These are phyloP conservation scores for Oryza rufipogon DNA, from an alignment of 176 grass and related monocot genomes.

Conservation along the genomic window DNA sequence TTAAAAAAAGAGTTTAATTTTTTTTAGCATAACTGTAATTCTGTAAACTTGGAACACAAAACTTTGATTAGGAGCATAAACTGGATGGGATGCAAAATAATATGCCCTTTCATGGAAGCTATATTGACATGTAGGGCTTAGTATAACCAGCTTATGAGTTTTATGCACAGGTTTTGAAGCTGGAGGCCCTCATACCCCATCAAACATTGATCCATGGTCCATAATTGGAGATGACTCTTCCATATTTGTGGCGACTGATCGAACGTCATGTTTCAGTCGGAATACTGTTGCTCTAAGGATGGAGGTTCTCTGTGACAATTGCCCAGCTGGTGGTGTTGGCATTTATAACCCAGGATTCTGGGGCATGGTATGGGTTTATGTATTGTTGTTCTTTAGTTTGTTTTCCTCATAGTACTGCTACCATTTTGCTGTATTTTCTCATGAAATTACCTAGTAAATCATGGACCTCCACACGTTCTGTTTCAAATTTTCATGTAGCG, in stretches of 20 bases:
- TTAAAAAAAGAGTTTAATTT: too few species aligned
- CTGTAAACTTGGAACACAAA: neutral
- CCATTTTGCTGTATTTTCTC: neutral
- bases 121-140: neutral
- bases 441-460: constrained; percentile 10
- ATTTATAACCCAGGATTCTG: constrained; percentile 95
- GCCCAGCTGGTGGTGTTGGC: constrained; percentile 77
- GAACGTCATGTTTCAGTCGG: constrained; percentile 67
- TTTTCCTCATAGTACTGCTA: neutral
- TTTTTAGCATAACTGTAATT: too few species aligned
- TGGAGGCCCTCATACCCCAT: constrained; percentile 83
- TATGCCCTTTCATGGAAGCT: neutral
- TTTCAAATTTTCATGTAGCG: neutral
- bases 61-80: neutral
- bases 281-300: constrained; percentile 88
- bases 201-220: constrained; percentile 84
- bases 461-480: constrained; percentile 9
- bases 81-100: neutral
- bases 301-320: constrained; percentile 73
- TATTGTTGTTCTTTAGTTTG: neutral
- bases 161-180: constrained; percentile 82
- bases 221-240: constrained; percentile 70
- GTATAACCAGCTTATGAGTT: neutral
- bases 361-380: constrained; percentile 76
- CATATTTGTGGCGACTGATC: constrained; percentile 67